Percentiles rank a stretch among this genome's conserved stretches.
These are phyloP conservation scores for Arachnomyces sp. DNA, from an alignment of 2,329 filamentous ascomycete species.

Conservation along the genomic window DNA sequence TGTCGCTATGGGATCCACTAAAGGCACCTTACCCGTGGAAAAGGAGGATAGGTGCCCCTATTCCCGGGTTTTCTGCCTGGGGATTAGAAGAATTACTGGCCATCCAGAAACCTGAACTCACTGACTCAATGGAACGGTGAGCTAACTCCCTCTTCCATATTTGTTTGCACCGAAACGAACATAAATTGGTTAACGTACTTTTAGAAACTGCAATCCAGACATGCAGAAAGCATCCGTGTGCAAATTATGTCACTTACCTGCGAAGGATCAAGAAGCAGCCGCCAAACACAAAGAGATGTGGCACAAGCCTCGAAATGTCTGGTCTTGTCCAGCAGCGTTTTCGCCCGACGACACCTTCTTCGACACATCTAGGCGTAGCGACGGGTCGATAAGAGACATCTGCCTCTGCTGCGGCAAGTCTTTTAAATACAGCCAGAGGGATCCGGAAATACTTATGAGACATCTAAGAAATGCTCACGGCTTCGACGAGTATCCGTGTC, in stretches of 20 bases:
- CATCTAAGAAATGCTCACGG: slow-evolving; percentile 8
- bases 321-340: slow-evolving; percentile 4
- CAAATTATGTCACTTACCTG: too few relatives aligned
- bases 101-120: slow-evolving; percentile 6
- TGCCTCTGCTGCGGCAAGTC: slow-evolving; percentile 9
- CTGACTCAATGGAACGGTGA: slow-evolving; percentile 5
- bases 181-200: too few relatives aligned
- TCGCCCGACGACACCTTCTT: too few relatives aligned
- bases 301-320: slow-evolving; percentile 7
- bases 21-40: slow-evolving; percentile 7
- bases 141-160: background rate
- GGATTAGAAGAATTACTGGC: slow-evolving; percentile 3
- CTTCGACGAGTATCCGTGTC: slow-evolving; percentile 7
- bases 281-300: slow-evolving; percentile 6
- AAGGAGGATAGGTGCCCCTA: slow-evolving; percentile 6
- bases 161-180: background rate
- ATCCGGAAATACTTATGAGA: slow-evolving; percentile 3
- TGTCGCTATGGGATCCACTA: slow-evolving; percentile 11
- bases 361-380: too few relatives aligned
- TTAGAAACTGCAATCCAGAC: too few relatives aligned
- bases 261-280: too few relatives aligned
- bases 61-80: slow-evolving; percentile 8
- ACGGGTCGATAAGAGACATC: too few relatives aligned
- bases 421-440: slow-evolving; percentile 3
- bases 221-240: too few relatives aligned